Conservation (phyloP, 768 basidiomycete genomes). For the Gloeopeniophorella convolvens region DNA sequence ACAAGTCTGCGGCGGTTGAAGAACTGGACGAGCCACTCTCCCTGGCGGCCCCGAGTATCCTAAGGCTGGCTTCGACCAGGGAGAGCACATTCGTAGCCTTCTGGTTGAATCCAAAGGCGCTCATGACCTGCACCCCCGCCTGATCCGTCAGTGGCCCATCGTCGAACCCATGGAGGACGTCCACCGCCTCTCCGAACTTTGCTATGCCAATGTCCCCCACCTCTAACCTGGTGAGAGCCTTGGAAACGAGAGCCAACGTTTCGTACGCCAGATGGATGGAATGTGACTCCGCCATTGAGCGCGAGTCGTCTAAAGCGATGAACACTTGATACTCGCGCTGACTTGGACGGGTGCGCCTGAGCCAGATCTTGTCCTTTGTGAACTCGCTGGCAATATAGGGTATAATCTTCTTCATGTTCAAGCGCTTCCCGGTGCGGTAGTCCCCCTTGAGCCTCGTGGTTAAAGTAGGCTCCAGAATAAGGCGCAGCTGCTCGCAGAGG, state of each 20-base stretch:
- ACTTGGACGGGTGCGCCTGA: conserved; percentile 88
- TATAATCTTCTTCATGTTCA: conserved; percentile 99
- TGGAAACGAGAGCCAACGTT: conserved; percentile 86
- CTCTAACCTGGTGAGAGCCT: conserved; percentile 86
- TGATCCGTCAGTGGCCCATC: conserved; percentile 75
- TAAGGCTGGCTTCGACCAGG: conserved; percentile 73
- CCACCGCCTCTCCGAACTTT: conserved; percentile 82
- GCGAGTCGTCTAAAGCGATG: conserved; percentile 91
- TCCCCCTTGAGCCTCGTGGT: conserved; percentile 94
- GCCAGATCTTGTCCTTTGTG: conserved; percentile 99
- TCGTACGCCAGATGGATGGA: conserved; percentile 92
- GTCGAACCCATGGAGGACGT: conserved; percentile 84
- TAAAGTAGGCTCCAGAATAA: conserved; percentile 91
- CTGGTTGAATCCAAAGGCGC: conserved; percentile 85
- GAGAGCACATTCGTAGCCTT: conserved; percentile 80
- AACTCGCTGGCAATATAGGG: conserved; percentile 97
- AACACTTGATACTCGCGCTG: conserved; percentile 94
- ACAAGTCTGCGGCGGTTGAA: conserved; percentile 71
- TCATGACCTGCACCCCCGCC: conserved; percentile 73
- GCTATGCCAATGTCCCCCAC: conserved; percentile 92
- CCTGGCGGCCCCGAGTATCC: conserved; percentile 69
- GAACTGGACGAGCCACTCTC: conserved; percentile 56
- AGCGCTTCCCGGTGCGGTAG: conserved; percentile 93
- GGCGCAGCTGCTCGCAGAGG: conserved; percentile 92
- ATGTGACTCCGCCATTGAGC: conserved; percentile 91